These are phyloP conservation scores for Pythium rhizo-oryzae DNA, from an alignment of 352 stramenopile genomes.

Conservation along the genomic window DNA sequence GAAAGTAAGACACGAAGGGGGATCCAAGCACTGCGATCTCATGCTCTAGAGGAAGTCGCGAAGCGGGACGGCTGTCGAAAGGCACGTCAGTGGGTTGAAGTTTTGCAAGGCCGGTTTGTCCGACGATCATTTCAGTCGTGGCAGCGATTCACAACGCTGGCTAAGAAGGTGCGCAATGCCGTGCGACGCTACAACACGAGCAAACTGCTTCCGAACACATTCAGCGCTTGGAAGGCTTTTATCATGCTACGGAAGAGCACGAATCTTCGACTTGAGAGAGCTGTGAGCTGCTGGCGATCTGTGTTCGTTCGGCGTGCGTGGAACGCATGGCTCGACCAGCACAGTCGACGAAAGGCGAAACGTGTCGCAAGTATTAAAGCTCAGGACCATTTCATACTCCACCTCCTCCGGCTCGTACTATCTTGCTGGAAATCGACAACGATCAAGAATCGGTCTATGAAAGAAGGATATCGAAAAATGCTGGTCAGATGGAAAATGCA, in stretches of 20 bases:
- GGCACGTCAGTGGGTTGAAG: conserved; percentile 13
- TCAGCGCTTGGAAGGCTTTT: conserved; percentile 15
- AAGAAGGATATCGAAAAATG: conserved; percentile 21
- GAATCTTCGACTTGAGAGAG: conserved; percentile 7
- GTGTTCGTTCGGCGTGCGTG: conserved; percentile 19
- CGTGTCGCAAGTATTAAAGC: not conserved
- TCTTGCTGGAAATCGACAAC: conserved; percentile 1
- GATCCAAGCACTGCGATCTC: not conserved
- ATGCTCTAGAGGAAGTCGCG: not conserved
- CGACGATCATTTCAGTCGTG: conserved; percentile 9
- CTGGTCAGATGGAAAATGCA: conserved; percentile 45
- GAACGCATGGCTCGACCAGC: conserved; percentile 12
- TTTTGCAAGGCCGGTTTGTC: conserved; percentile 7
- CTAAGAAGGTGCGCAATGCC: not conserved
- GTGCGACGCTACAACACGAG: conserved; percentile 8
- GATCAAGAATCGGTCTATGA: conserved; percentile 4
- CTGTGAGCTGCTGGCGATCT: conserved; percentile 13
- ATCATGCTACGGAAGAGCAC: not conserved
- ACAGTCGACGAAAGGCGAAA: not conserved
- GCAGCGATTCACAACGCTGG: not conserved
- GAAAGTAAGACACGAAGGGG: not conserved
- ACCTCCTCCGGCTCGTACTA: not conserved
- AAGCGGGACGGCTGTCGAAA: not conserved
- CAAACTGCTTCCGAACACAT: conserved; percentile 8
- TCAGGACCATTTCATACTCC: not conserved